Evolutionary conservation across 73 alveolate genomes (phyloP), one percentile per base, ranked within the genome.

Genomic region (Paramecium sexaurelia): DNA sequence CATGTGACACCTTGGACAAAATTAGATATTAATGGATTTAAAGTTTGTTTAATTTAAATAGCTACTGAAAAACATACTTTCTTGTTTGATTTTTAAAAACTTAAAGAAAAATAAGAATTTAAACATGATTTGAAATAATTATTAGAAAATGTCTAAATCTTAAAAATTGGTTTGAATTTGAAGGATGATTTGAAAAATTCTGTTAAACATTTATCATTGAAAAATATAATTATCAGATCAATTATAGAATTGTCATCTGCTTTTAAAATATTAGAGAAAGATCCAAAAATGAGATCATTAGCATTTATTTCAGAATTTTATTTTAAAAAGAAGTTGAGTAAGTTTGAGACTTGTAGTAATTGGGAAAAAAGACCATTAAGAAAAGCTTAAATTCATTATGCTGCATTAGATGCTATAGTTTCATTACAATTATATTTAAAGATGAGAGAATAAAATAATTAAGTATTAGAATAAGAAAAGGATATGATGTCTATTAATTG

Each of bases 341-440:
- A 71, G 35, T 71, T 4, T 19, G 86, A 71, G 1, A 35, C 57
- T 6, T 71, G 86, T 32, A 71, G 86, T 36, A 37, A 71, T 71
- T 71, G 86, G 86, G 56, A 33, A 35, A 15, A 71, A 1, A 71
- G 86, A n/a, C 86, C 86, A 32, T 71, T 71, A 40, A 35, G 86
- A 36, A 35, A 71, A 11, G 86, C 86, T 71, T 71, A 71, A 71
- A n/a, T 17, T 7, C 86, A 71, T 40, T 71, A 71, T 17, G 86
- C 86, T 71, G 86, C 86, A 2, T 37, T 71, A 20, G 86, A 71
- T 71, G 86, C 86, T 0, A 71, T 71, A 1, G 37, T 7, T 2
- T 71, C 57, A 33, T 22, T 71, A 15, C 17, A 35, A 2, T 1
- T 71, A 33, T 71, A 15, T 71, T 71, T n/a, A 19, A 2, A 4